Conservation (phyloP, 768 basidiomycete genomes). For the Russula ochroleuca region DNA sequence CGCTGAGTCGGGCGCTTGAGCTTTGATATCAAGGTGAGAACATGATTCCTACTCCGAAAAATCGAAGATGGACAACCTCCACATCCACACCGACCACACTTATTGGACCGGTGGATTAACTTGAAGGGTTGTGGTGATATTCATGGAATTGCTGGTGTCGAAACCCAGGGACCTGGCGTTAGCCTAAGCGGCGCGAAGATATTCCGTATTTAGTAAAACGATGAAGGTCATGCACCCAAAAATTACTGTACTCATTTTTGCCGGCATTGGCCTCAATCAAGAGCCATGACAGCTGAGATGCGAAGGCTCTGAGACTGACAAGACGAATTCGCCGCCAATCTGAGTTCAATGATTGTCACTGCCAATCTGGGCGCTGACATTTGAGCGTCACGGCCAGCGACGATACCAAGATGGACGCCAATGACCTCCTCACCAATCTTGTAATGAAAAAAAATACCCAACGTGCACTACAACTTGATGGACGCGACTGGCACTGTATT, state of each 20-base stretch:
- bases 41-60: not conserved
- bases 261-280: conserved; percentile 15
- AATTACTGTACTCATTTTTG: conserved; percentile 7
- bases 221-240: conserved; percentile 9
- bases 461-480: not conserved
- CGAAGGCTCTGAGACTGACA: conserved; percentile 3
- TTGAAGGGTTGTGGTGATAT: not conserved
- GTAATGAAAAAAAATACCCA: not conserved
- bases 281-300: conserved; percentile 20
- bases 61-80: conserved; percentile 1
- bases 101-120: not conserved
- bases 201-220: conserved; percentile 15
- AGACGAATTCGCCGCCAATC: conserved; percentile 23
- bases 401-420: not conserved
- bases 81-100: not conserved
- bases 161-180: conserved; percentile 15
- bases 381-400: conserved; percentile 8
- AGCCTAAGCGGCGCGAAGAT: conserved; percentile 12
- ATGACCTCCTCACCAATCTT: not conserved
- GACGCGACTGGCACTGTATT: not conserved
- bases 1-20: conserved; percentile 20
- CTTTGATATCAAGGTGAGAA: conserved; percentile 15
- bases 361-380: conserved; percentile 23
- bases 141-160: not conserved
- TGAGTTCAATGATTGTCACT: conserved; percentile 27